Evolutionary conservation across 2,329 filamentous ascomycete genomes (phyloP).

Genomic region (Paraconiothyrium sp.): DNA sequence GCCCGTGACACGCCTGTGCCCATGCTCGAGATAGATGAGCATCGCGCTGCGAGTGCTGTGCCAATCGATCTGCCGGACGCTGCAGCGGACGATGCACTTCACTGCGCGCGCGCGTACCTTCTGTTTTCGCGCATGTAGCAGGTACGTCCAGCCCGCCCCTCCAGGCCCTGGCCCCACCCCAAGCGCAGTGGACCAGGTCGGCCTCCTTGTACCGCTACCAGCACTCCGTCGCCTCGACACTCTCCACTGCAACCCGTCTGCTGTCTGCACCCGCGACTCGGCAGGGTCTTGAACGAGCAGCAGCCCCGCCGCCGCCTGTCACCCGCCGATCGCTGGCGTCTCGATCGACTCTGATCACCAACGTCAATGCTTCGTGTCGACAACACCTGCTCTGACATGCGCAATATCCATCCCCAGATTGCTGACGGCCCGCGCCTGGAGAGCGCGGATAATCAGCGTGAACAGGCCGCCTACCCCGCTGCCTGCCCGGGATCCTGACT

Average conservation of each 20-base stretch:
- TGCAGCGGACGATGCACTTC: neutral
- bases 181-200: too few species aligned
- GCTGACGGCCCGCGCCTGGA: conserved; percentile 21
- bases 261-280: conserved; percentile 13
- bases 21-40: neutral
- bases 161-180: too few species aligned
- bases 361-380: neutral
- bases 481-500: conserved; percentile 4
- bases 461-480: conserved; percentile 22
- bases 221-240: conserved; percentile 11
- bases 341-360: neutral
- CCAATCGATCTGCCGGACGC: neutral
- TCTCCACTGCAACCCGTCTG: conserved; percentile 7
- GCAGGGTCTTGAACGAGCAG: conserved; percentile 1
- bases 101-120: neutral
- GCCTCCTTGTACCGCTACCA: neutral
- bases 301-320: conserved; percentile 7
- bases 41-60: neutral
- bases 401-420: conserved; percentile 27
- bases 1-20: conserved; percentile 11
- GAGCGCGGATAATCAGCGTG: conserved; percentile 33
- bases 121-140: too few species aligned
- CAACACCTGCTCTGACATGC: neutral
- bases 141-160: too few species aligned
- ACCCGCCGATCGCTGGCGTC: conserved; percentile 7